Evolutionary conservation across 2,329 filamentous ascomycete genomes (phyloP).

Genomic region (Lecanicillium sp.): DNA sequence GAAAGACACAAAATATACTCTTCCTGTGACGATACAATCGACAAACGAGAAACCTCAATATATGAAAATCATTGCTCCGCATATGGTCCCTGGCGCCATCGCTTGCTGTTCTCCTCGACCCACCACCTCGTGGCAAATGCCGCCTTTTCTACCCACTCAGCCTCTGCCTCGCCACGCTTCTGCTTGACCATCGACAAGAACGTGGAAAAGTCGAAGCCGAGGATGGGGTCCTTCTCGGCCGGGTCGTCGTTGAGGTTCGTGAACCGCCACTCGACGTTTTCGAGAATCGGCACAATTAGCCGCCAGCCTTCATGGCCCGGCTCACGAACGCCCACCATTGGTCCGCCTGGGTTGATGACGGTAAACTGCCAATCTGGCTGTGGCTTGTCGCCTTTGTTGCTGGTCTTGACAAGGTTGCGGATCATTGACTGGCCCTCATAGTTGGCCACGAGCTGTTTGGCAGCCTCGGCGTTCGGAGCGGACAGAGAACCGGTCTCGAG

Average conservation of each 20-base stretch:
- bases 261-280: conserved; percentile 23
- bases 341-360: conserved; percentile 22
- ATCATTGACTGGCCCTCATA: conserved; percentile 27
- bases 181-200: conserved; percentile 11
- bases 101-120: conserved; percentile 13
- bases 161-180: conserved; percentile 17
- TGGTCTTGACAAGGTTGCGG: conserved; percentile 16
- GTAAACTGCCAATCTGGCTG: conserved; percentile 23
- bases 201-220: conserved; percentile 16
- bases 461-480: conserved; percentile 15
- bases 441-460: conserved; percentile 19
- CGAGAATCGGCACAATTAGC: conserved; percentile 22
- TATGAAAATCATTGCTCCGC: conserved; percentile 30
- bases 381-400: conserved; percentile 12
- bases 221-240: conserved; percentile 16
- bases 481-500: conserved; percentile 23
- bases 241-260: conserved; percentile 20
- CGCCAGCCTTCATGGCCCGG: conserved; percentile 18
- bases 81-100: conserved; percentile 10
- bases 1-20: too few species aligned
- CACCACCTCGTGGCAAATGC: conserved; percentile 14
- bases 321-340: conserved; percentile 24
- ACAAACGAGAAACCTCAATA: too few species aligned
- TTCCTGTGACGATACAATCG: too few species aligned
- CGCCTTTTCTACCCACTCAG: conserved; percentile 19